These are phyloP conservation scores for Trichoderma sp. DNA, from an alignment of 2,329 filamentous ascomycete genomes.

Conservation along the genomic window DNA sequence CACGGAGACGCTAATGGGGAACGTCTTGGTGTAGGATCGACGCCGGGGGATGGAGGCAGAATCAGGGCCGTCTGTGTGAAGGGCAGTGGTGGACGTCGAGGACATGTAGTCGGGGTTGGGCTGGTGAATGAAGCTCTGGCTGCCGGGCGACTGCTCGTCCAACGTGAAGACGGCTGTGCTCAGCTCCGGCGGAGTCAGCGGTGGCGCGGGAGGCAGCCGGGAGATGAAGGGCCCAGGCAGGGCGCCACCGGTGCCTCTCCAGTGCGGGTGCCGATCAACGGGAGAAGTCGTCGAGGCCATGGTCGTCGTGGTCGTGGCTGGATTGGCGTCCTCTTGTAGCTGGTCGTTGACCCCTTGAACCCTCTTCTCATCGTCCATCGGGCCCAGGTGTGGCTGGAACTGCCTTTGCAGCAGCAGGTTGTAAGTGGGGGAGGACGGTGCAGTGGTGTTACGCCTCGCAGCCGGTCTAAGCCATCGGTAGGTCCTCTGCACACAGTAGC, in stretches of 20 bases:
- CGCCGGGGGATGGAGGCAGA: slow-evolving; percentile 41
- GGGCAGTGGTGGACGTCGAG: slow-evolving; percentile 36
- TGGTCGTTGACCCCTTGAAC: slow-evolving; percentile 25
- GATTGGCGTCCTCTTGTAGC: background rate
- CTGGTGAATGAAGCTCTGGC: slow-evolving; percentile 48
- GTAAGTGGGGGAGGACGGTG: slow-evolving; percentile 25
- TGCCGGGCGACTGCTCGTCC: slow-evolving; percentile 39
- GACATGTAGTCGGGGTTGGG: slow-evolving; percentile 53
- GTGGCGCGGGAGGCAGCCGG: slow-evolving; percentile 49
- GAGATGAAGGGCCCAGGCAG: slow-evolving; percentile 38
- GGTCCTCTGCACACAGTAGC: slow-evolving; percentile 34
- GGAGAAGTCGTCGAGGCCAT: slow-evolving; percentile 4
- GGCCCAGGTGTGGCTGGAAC: slow-evolving; percentile 29
- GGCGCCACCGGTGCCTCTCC: slow-evolving; percentile 32
- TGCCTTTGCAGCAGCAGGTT: slow-evolving; percentile 29
- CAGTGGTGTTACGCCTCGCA: slow-evolving; percentile 30
- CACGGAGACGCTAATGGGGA: slow-evolving; percentile 41
- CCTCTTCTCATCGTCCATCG: slow-evolving; percentile 35
- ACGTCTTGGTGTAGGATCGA: slow-evolving; percentile 47
- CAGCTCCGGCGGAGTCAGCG: slow-evolving; percentile 52
- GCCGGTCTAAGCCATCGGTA: slow-evolving; percentile 35
- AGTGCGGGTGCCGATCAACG: slow-evolving; percentile 34
- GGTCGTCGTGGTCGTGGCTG: slow-evolving; percentile 15
- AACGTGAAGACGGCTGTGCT: slow-evolving; percentile 47
- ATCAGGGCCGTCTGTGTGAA: slow-evolving; percentile 32